A percentile compares a stretch with the other conserved stretches of the same genome.
phyloP scores from a whole-genome alignment of 441 rosid species.

The Erodium texanum region DNA sequence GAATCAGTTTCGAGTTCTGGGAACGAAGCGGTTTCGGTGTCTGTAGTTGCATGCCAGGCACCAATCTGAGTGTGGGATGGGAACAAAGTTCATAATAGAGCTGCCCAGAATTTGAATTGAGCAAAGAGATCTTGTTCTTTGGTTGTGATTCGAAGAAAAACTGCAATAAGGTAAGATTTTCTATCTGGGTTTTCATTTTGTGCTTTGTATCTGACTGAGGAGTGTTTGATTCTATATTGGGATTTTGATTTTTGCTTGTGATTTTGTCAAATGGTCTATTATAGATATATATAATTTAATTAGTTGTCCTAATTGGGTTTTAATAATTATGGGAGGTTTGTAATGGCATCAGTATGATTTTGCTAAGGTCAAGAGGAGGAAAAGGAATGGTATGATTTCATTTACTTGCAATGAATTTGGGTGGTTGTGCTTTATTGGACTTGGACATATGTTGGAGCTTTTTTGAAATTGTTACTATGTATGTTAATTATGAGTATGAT shows the following conservation, averaged over 20 bases:
- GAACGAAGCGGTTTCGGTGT: background rate
- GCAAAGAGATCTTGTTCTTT: background rate
- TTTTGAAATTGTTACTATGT: background rate
- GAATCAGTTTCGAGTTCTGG: background rate
- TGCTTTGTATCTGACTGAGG: background rate
- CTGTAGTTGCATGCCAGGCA: background rate
- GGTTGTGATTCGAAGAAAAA: background rate
- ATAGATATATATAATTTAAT: too few species aligned
- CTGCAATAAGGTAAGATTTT: background rate
- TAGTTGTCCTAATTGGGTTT: background rate
- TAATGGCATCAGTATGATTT: constrained; percentile 5
- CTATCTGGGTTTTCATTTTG: background rate
- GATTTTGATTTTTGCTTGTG: constrained; percentile 22
- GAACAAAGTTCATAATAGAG: background rate
- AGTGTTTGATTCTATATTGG: constrained; percentile 2
- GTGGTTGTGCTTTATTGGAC: background rate
- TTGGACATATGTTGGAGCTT: background rate
- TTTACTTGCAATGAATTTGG: constrained; percentile 4
- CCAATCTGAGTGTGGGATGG: background rate
- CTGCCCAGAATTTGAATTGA: background rate
- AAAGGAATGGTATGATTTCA: constrained; percentile 6
- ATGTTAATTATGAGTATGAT: constrained; percentile 10
- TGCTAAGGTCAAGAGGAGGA: constrained; percentile 13
- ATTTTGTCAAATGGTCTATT: constrained; percentile 8
- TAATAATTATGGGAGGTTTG: background rate